Evolutionary conservation across 352 stramenopile species (phyloP).

Genomic region (Globisporangium spiculum): DNA sequence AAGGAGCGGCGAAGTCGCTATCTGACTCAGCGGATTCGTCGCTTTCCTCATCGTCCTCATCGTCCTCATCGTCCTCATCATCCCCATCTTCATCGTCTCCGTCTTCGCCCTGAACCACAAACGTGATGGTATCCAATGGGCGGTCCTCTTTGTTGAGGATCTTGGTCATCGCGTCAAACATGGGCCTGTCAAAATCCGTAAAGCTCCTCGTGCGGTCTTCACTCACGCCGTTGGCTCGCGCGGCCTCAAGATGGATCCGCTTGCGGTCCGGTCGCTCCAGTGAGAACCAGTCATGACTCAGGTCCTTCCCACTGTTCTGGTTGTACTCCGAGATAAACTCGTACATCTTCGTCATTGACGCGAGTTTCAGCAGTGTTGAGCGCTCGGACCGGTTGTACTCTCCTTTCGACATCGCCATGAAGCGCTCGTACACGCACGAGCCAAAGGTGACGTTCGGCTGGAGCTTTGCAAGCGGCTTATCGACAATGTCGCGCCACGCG

Average conservation of each 20-base stretch:
- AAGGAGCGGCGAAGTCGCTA: background rate
- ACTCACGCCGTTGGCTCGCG: background rate
- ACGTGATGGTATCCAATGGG: background rate
- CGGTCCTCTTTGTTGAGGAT: constrained; percentile 9
- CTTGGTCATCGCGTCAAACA: constrained; percentile 2
- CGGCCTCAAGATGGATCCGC: constrained; percentile 1
- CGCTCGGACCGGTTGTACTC: background rate
- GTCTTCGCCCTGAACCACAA: background rate
- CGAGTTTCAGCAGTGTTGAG: constrained; percentile 10
- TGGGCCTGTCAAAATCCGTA: constrained; percentile 7
- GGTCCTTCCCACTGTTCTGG: background rate
- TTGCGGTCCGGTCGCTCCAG: background rate
- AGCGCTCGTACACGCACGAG: constrained; percentile 14
- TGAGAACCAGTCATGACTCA: constrained; percentile 7
- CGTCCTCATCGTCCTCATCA: background rate
- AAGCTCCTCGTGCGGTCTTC: constrained; percentile 12
- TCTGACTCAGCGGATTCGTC: background rate
- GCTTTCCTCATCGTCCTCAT: background rate
- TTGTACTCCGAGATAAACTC: constrained; percentile 15
- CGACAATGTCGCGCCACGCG: constrained; percentile 14
- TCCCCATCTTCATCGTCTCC: background rate
- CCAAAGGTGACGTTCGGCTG: background rate
- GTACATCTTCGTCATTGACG: constrained; percentile 11
- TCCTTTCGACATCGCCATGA: constrained; percentile 1
- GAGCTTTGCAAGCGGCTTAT: background rate